Conservation (phyloP, 768 basidiomycete genomes). For the Udeniomyces megalosporus region DNA sequence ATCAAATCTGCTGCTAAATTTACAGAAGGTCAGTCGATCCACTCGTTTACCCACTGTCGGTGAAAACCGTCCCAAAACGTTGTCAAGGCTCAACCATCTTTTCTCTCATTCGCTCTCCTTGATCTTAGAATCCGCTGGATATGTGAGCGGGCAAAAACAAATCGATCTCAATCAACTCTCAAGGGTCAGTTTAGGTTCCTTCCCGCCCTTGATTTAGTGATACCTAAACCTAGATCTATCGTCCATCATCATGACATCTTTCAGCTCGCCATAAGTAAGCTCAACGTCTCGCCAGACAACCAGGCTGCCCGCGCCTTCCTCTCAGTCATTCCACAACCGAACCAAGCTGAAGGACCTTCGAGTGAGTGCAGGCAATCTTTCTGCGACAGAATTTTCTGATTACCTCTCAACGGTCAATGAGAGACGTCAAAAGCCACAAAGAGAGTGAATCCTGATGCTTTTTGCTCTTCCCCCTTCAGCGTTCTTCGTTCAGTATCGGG, state of each 20-base stretch:
- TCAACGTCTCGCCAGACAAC: slow-evolving; percentile 4
- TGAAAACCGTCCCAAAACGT: too few species aligned
- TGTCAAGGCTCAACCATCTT: neutral
- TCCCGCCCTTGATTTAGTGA: neutral
- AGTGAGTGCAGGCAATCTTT: neutral
- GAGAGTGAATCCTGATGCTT: neutral
- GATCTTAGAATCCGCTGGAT: neutral
- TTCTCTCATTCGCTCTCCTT: too few species aligned
- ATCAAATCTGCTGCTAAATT: slow-evolving; percentile 8
- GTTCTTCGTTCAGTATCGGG: slow-evolving; percentile 7
- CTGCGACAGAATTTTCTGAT: too few species aligned
- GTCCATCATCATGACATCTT: neutral
- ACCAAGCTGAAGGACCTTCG: neutral
- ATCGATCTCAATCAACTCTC: slow-evolving; percentile 7
- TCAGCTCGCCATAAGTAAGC: neutral
- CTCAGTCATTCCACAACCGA: neutral
- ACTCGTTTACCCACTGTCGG: neutral
- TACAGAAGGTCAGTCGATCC: slow-evolving; percentile 1
- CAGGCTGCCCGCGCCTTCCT: neutral
- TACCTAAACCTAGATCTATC: too few species aligned
- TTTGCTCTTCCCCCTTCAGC: neutral
- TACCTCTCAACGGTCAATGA: too few species aligned
- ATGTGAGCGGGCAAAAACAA: slow-evolving; percentile 12
- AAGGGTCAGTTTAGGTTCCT: neutral
- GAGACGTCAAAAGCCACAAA: too few species aligned